Evolutionary conservation across 306 rosid genomes (phyloP).

Genomic region (Acacia crassicarpa): DNA sequence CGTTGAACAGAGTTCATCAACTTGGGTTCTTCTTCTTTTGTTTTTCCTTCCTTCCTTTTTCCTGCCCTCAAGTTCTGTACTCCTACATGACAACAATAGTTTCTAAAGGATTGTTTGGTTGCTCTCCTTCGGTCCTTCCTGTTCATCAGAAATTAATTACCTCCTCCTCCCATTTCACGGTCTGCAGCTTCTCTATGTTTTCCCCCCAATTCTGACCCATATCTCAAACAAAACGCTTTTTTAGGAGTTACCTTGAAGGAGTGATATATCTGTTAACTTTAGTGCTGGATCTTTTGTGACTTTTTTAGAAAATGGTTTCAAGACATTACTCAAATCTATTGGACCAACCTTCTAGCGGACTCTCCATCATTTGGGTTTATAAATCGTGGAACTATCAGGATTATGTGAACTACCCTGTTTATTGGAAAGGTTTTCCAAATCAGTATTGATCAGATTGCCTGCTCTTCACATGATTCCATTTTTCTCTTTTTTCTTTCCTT

Average conservation of each 20-base stretch:
- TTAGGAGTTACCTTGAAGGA: background rate
- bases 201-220: conserved; percentile 29
- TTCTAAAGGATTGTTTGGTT: background rate
- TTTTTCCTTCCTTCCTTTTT: too few species aligned
- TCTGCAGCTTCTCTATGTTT: conserved; percentile 27
- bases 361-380: conserved; percentile 51
- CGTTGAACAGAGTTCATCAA: background rate
- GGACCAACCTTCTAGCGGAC: conserved; percentile 64
- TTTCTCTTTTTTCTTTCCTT: too few species aligned
- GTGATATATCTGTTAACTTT: background rate
- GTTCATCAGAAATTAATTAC: conserved; percentile 25
- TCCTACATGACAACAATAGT: too few species aligned
- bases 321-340: conserved; percentile 71
- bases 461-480: too few species aligned
- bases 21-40: too few species aligned
- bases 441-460: too few species aligned
- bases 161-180: conserved; percentile 30
- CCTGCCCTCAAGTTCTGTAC: too few species aligned
- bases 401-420: conserved; percentile 33
- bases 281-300: background rate
- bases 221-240: conserved; percentile 22
- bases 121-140: background rate
- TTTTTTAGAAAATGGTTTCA: conserved; percentile 47
- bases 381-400: conserved; percentile 48
- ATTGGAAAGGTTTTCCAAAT: too few species aligned